Evolutionary conservation across 2,329 filamentous ascomycete species (phyloP).

Genomic region (Cryphonectria carpinicola): DNA sequence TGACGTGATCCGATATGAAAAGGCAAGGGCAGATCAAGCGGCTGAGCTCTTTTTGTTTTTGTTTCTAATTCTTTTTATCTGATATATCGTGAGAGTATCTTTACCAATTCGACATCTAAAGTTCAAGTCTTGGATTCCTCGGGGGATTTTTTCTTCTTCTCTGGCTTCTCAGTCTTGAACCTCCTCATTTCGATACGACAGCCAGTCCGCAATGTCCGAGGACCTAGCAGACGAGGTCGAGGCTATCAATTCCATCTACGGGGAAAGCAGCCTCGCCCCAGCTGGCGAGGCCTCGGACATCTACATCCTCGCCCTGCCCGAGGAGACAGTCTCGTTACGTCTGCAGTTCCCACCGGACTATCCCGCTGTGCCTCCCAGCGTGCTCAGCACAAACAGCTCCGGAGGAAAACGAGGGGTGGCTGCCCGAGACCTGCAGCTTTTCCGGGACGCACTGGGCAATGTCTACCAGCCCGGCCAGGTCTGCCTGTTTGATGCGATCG

Average conservation of each 20-base stretch:
- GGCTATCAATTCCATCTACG: conserved; percentile 85
- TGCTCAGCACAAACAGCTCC: conserved; percentile 79
- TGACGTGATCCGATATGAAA: not conserved
- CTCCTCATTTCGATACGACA: not conserved
- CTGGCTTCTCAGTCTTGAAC: not conserved
- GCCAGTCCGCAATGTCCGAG: conserved; percentile 50
- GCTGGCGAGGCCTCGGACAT: conserved; percentile 45
- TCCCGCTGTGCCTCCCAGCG: conserved; percentile 71
- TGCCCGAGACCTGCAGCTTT: conserved; percentile 68
- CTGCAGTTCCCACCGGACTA: conserved; percentile 75
- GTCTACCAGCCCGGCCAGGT: conserved; percentile 76
- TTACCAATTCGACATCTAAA: not conserved
- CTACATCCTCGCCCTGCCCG: conserved; percentile 70
- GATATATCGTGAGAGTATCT: not conserved
- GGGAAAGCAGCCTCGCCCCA: conserved; percentile 61
- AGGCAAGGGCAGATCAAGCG: not conserved
- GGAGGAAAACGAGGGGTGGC: conserved; percentile 75
- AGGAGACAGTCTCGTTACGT: conserved; percentile 57
- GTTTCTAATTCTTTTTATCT: too few relatives aligned
- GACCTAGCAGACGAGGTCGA: conserved; percentile 74
- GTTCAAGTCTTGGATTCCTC: not conserved
- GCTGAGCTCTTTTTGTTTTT: not conserved
- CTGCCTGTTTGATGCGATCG: conserved; percentile 90
- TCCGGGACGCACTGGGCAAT: conserved; percentile 67
- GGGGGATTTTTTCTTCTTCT: not conserved